Conservation (phyloP, 140 eudicot genomes). For the Oenanthe javanica region DNA sequence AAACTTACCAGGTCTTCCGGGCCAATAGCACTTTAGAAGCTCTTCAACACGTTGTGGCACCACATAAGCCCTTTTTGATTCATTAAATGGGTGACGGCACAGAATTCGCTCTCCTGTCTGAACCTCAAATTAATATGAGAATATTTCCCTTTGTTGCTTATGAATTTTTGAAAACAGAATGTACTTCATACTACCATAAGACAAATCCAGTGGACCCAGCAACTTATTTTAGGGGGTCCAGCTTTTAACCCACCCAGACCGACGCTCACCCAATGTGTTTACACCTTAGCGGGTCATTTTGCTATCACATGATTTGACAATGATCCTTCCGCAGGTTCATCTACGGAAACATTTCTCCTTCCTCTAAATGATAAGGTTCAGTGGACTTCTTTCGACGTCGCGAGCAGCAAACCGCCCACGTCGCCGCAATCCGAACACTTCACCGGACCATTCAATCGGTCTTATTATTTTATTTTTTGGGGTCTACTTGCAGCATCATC, state of each 20-base stretch:
- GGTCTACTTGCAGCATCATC: background rate
- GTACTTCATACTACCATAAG: background rate
- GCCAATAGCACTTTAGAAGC: slow-evolving; percentile 91
- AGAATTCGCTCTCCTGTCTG: slow-evolving; percentile 82
- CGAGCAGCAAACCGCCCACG: too few species aligned
- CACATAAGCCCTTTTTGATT: slow-evolving; percentile 97
- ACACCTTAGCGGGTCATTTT: too few species aligned
- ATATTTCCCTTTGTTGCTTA: background rate
- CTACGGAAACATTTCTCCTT: too few species aligned
- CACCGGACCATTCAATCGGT: too few species aligned
- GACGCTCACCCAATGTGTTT: too few species aligned
- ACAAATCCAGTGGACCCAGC: background rate
- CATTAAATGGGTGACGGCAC: slow-evolving; percentile 93
- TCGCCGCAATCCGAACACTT: too few species aligned
- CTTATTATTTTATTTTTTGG: background rate
- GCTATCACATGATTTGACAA: too few species aligned
- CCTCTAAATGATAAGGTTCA: too few species aligned
- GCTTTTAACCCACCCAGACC: background rate
- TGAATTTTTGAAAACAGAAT: background rate
- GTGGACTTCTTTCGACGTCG: too few species aligned
- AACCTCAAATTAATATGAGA: background rate
- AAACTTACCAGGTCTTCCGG: slow-evolving; percentile 68
- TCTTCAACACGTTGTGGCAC: slow-evolving; percentile 97
- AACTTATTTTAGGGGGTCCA: background rate
- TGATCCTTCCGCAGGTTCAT: too few species aligned